Conservation (phyloP, 2,329 filamentous ascomycete genomes). For the Fusarium pininemorale region DNA sequence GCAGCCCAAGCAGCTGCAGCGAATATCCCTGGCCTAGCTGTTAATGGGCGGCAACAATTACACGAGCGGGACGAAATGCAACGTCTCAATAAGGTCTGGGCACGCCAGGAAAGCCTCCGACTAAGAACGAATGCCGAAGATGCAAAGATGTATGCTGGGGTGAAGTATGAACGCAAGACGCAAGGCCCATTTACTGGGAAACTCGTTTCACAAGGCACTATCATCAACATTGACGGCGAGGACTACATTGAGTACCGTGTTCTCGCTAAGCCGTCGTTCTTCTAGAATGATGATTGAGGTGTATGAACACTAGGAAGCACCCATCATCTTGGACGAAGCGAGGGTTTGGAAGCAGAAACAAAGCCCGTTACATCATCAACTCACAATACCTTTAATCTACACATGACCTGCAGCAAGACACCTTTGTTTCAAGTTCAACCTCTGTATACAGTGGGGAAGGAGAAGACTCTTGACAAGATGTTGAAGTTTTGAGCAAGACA, state of each 20-base stretch:
- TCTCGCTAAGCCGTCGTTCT: slow-evolving; percentile 70
- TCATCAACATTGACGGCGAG: slow-evolving; percentile 72
- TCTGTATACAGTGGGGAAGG: slow-evolving; percentile 22
- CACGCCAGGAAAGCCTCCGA: slow-evolving; percentile 60
- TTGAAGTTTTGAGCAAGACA: slow-evolving; percentile 13
- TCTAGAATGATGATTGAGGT: slow-evolving; percentile 45
- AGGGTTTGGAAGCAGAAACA: not conserved
- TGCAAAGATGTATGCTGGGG: slow-evolving; percentile 65
- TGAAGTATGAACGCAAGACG: slow-evolving; percentile 70
- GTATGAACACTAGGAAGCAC: not conserved
- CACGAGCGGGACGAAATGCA: slow-evolving; percentile 60
- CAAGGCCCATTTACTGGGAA: slow-evolving; percentile 70
- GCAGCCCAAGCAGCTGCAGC: slow-evolving; percentile 46
- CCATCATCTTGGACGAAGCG: not conserved
- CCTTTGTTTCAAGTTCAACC: not conserved
- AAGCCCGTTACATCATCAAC: not conserved
- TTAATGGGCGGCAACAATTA: slow-evolving; percentile 49
- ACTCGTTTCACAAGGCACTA: slow-evolving; percentile 68
- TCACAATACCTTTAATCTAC: not conserved
- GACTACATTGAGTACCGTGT: slow-evolving; percentile 74
- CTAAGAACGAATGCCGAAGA: slow-evolving; percentile 57
- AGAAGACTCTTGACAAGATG: slow-evolving; percentile 8
- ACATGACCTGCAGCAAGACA: not conserved
- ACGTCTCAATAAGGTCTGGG: slow-evolving; percentile 66
- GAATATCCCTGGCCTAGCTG: slow-evolving; percentile 32